Percentiles rank a stretch among this genome's conserved stretches.
These are phyloP conservation scores for Circinella umbellata DNA, from an alignment of 371 early-diverging fungal genomes.

Conservation along the genomic window DNA sequence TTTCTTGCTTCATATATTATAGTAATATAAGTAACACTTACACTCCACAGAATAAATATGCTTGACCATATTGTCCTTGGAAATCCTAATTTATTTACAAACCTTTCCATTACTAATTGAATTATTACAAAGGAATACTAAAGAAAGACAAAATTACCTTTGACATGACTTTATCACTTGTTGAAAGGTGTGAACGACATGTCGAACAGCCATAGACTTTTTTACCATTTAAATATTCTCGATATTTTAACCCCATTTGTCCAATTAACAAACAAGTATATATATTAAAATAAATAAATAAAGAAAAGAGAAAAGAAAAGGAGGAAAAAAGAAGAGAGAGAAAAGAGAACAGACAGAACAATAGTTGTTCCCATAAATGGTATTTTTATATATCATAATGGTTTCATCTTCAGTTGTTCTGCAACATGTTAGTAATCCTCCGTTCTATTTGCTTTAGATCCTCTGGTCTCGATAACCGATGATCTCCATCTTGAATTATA, in stretches of 20 bases:
- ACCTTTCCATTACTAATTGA: too few species aligned
- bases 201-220: slow-evolving; percentile 61
- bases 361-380: slow-evolving; percentile 1
- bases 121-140: too few species aligned
- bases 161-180: slow-evolving; percentile 64
- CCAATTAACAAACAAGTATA: neutral
- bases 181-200: slow-evolving; percentile 72
- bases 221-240: slow-evolving; percentile 36
- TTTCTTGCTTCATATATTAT: too few species aligned
- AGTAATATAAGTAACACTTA: slow-evolving; percentile 22
- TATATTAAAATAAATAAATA: neutral
- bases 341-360: too few species aligned
- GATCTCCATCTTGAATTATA: slow-evolving; percentile 42
- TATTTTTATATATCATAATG: neutral
- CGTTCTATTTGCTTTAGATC: slow-evolving; percentile 19
- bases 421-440: neutral
- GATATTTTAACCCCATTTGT: slow-evolving; percentile 34
- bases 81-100: slow-evolving; percentile 51
- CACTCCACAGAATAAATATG: slow-evolving; percentile 71
- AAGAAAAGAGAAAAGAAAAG: neutral
- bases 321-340: neutral
- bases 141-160: slow-evolving; percentile 42
- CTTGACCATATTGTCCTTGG: slow-evolving; percentile 76
- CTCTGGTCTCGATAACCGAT: slow-evolving; percentile 40
- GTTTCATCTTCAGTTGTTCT: neutral